Evolutionary conservation across 2,329 filamentous ascomycete genomes (phyloP).

Genomic region (Penicillium sp.): DNA sequence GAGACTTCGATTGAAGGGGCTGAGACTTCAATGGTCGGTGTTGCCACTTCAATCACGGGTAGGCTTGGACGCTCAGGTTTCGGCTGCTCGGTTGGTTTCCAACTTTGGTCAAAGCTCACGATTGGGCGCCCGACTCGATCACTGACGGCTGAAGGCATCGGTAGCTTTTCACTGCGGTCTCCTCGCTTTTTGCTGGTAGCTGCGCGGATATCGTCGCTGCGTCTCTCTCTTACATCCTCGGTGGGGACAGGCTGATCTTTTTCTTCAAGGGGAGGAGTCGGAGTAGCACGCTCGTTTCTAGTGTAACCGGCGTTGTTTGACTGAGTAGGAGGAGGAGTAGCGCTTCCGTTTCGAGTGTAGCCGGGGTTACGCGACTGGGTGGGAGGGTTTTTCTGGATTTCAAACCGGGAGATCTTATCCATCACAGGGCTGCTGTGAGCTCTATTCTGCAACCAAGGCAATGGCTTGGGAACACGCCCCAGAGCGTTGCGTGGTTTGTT

Average conservation of each 20-base stretch:
- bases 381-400: slow-evolving; percentile 82
- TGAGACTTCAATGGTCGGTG: slow-evolving; percentile 25
- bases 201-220: slow-evolving; percentile 80
- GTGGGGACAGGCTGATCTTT: slow-evolving; percentile 49
- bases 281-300: slow-evolving; percentile 52
- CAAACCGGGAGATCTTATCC: slow-evolving; percentile 53
- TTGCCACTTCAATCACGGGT: slow-evolving; percentile 53
- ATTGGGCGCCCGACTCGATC: slow-evolving; percentile 87
- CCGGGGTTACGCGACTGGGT: slow-evolving; percentile 76
- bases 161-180: slow-evolving; percentile 82
- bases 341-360: slow-evolving; percentile 66
- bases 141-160: slow-evolving; percentile 86
- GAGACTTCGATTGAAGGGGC: slow-evolving; percentile 46
- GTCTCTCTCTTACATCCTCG: slow-evolving; percentile 78
- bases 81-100: slow-evolving; percentile 57
- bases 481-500: slow-evolving; percentile 64
- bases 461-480: slow-evolving; percentile 40
- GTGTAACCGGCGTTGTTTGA: slow-evolving; percentile 79
- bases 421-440: slow-evolving; percentile 42
- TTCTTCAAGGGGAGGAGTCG: slow-evolving; percentile 30
- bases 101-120: slow-evolving; percentile 90
- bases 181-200: slow-evolving; percentile 86
- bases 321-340: slow-evolving; percentile 53
- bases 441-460: slow-evolving; percentile 34
- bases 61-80: slow-evolving; percentile 24